Evolutionary conservation across 352 stramenopile species (phyloP), one percentile per base, ranked within the genome.

Genomic region (Globisporangium sylvaticum): DNA sequence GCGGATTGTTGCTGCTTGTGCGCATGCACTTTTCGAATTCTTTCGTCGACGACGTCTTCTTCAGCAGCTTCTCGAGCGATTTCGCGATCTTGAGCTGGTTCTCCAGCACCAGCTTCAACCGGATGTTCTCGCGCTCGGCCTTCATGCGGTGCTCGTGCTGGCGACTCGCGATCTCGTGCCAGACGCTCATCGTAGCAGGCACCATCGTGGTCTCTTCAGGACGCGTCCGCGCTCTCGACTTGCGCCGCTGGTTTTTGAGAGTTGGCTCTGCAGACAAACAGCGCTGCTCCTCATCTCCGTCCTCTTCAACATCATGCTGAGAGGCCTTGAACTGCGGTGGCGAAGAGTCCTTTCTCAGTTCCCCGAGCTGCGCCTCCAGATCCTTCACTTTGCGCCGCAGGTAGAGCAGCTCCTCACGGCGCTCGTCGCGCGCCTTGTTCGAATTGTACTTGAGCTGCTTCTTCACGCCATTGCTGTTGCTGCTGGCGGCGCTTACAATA

Each of bases 71-170:
- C 39, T 46, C 39, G 15, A 46, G 39, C 0, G 39, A 77, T 66
- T 76, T 72, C 15, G 73, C 69, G 39, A 83, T 56, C 56, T 83
- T 79, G 39, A 46, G 39, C 39, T 46, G 39, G 39, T 46, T 46
- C 15, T 46, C 39, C 14, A 46, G 39, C 39, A 46, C 39, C 34
- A 42, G 8, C 18, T 42, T 42, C 34, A 42, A 15, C 1, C 79
- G 71, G 22, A 78, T 73, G 61, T 89, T 90, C 66, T 90, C 82
- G 25, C 77, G 63, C 62, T 89, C 78, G 2, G 77, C 68, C 57
- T 89, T 80, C 31, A 81, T 69, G 62, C 75, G 69, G 64, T 85
- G 57, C 14, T 66, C 58, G 39, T 37, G 58, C 25, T 73, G 66
- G 42, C 56, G 48, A 10, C 31, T 54, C 32, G 67, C 67, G 12